phyloP scores from a whole-genome alignment of 1,284 basidiomycete species.

The Boletus hoseneyae region DNA sequence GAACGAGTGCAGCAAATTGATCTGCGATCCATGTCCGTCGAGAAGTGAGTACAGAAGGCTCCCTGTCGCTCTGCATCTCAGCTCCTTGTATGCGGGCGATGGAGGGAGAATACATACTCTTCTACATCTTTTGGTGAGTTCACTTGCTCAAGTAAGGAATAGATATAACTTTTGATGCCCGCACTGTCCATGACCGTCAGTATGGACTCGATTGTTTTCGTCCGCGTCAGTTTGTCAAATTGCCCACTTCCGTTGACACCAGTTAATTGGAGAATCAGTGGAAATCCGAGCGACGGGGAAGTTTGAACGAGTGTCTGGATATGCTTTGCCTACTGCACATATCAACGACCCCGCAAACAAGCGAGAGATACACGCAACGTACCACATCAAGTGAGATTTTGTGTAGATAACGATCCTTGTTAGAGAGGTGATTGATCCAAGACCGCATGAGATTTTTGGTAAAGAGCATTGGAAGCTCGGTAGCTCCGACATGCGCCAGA shows the following conservation, averaged over 20 bases:
- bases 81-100: neutral
- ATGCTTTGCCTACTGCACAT: constrained; percentile 55
- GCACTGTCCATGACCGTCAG: constrained; percentile 71
- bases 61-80: constrained; percentile 36
- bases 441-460: constrained; percentile 95
- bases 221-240: constrained; percentile 91
- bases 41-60: constrained; percentile 47
- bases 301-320: constrained; percentile 74
- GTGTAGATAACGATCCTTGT: constrained; percentile 84
- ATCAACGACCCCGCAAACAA: constrained; percentile 2
- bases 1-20: constrained; percentile 77
- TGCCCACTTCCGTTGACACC: constrained; percentile 84
- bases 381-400: constrained; percentile 83
- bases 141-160: constrained; percentile 64
- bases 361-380: constrained; percentile 27
- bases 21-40: constrained; percentile 83
- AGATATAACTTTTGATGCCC: constrained; percentile 79
- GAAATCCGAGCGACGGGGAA: constrained; percentile 80
- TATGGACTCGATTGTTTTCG: constrained; percentile 89
- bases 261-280: constrained; percentile 83
- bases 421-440: constrained; percentile 94
- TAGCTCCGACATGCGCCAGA: constrained; percentile 62
- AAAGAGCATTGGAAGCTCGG: constrained; percentile 83
- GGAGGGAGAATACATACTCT: constrained; percentile 33
- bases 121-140: constrained; percentile 45